Evolutionary conservation across 139 green algal species (phyloP), one percentile per base, ranked within the genome.

Genomic region (Limnomonas spitsbergensis): DNA sequence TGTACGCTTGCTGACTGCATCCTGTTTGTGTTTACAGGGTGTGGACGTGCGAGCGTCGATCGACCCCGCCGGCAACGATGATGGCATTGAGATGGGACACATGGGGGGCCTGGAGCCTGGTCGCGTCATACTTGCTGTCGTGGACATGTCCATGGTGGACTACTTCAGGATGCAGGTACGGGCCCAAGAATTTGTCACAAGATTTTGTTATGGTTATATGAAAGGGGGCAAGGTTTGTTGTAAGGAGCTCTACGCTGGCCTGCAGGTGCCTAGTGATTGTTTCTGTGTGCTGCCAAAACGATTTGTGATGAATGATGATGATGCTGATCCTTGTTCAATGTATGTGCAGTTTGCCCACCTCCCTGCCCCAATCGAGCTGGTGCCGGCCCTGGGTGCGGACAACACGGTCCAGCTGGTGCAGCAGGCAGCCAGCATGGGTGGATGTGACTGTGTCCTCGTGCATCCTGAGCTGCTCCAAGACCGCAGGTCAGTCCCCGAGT

Each of bases 381-480:
- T 84, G 1, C 84, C 84, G 0, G 74, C 84, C 7, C 74, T 88
- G 31, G 84, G 84, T 7, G 36, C 26, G n/a, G 84, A 88, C 52
- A 83, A 81, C 42, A 72, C 73, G 2, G 2, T 88, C 53, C 53
- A 78, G 69, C 74, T 88, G 38, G 77, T 77, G 29, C 75, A 81
- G 77, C 86, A 90, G 83, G 86, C 78, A 0, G 2, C 53, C 32
- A 3, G 36, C 27, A 52, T 86, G 56, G 86, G 86, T 9, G 86
- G 82, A 40, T 76, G 78, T 37, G 86, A 90, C 76, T 86, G 80
- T 40, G 86, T 88, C 47, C 80, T 90, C 2, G 26, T 88, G 36
- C 78, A 86, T 53, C 86, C 86, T 35, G 86, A 90, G 72, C 87
- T 85, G 69, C 76, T 90, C 40, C 78, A 78, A 3, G 78, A 88